Percentiles rank a stretch among this genome's conserved stretches.
Conservation (phyloP, 495 filamentous ascomycete species). For the Neurospora tetrasperma region DNA sequence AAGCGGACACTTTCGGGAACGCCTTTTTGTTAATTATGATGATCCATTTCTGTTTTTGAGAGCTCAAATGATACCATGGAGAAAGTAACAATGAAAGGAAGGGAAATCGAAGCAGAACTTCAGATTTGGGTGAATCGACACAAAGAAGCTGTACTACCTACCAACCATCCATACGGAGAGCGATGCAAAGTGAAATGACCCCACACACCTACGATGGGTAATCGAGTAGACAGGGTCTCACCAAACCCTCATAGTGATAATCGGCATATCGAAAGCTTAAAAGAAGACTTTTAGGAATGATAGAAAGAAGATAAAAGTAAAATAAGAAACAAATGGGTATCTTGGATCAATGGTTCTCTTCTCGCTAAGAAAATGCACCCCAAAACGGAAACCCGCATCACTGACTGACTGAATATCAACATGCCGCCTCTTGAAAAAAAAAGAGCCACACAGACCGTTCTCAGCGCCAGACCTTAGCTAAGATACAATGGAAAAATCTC, state of each 20-base stretch:
- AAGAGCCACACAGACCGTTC: neutral
- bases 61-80: neutral
- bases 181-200: neutral
- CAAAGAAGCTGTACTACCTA: neutral
- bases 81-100: neutral
- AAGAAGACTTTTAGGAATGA: neutral
- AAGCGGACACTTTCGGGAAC: neutral
- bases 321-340: neutral
- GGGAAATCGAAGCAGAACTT: neutral
- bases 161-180: neutral
- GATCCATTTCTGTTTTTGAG: neutral
- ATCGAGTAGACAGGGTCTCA: neutral
- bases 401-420: neutral
- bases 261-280: neutral
- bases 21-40: neutral
- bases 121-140: neutral
- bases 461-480: neutral
- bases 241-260: neutral
- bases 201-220: neutral
- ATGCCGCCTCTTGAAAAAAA: neutral
- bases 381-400: neutral
- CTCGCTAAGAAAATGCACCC: neutral
- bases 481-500: neutral
- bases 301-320: neutral
- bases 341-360: neutral